Evolutionary conservation across 225 moss, liverwort and hornwort genomes (phyloP).

Genomic region (Bryoerythrophyllum caledonicum): DNA sequence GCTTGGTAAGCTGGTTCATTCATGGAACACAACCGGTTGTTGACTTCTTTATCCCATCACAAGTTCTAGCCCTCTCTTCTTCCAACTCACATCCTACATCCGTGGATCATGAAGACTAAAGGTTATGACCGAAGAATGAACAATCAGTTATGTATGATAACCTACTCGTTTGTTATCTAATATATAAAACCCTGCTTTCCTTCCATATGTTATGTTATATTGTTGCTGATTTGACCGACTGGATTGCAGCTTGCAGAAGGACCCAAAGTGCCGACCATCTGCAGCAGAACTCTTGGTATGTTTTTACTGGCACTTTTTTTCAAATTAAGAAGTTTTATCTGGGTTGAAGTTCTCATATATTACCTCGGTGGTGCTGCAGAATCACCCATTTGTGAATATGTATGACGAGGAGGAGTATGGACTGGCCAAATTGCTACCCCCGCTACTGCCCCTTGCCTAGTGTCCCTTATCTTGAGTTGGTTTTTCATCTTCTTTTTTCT

Average conservation of each 20-base stretch:
- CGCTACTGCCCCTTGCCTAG: constrained; percentile 39
- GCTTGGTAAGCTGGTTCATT: constrained; percentile 61
- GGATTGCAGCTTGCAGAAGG: constrained; percentile 61
- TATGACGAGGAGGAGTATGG: constrained; percentile 35
- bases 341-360: not conserved
- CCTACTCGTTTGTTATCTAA: too few relatives aligned
- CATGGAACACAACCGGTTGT: not conserved
- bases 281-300: constrained; percentile 70
- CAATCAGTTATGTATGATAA: not conserved
- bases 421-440: constrained; percentile 41
- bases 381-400: constrained; percentile 50
- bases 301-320: not conserved
- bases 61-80: too few relatives aligned
- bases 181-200: not conserved
- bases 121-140: too few relatives aligned
- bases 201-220: not conserved
- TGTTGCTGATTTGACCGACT: constrained; percentile 7
- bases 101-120: too few relatives aligned
- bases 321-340: not conserved
- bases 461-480: constrained; percentile 2
- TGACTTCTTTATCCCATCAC: not conserved
- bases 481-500: not conserved
- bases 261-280: constrained; percentile 53
- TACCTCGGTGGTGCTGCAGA: constrained; percentile 26
- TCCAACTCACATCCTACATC: too few relatives aligned